Conservation (phyloP, 108 stramenopile genomes). For the Stephanodiscus triporus region DNA sequence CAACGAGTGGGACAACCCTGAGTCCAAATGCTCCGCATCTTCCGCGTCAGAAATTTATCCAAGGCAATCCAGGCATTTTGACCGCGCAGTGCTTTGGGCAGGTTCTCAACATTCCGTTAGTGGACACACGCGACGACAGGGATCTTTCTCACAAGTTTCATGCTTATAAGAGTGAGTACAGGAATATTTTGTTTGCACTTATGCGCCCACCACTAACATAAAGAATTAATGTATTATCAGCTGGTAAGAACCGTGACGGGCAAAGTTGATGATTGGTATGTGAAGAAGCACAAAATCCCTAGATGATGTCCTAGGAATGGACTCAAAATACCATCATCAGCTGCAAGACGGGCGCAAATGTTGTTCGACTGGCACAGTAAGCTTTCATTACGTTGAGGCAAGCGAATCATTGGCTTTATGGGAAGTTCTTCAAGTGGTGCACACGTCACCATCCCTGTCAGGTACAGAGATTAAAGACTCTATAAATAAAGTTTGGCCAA, state of each 20-base stretch:
- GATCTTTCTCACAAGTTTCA: constrained; percentile 74
- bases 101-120: constrained; percentile 48
- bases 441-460: constrained; percentile 62
- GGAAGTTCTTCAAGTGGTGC: constrained; percentile 60
- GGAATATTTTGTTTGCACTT: not conserved
- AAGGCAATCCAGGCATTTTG: constrained; percentile 80
- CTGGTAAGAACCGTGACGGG: constrained; percentile 74
- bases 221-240: constrained; percentile 67
- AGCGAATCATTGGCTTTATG: constrained; percentile 72
- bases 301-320: constrained; percentile 48
- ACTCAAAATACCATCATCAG: constrained; percentile 53
- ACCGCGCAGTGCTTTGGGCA: constrained; percentile 75
- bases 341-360: constrained; percentile 60
- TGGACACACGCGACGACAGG: constrained; percentile 69
- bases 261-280: constrained; percentile 84
- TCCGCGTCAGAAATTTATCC: constrained; percentile 67
- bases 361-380: constrained; percentile 74
- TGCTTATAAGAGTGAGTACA: constrained; percentile 72
- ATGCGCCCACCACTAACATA: not conserved
- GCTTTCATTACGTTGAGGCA: constrained; percentile 91
- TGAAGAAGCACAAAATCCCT: constrained; percentile 73
- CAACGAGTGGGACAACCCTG: constrained; percentile 62
- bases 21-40: constrained; percentile 55
- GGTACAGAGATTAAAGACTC: constrained; percentile 64
- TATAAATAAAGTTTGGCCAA: constrained; percentile 74